Conservation (phyloP, 805 yeast genomes). For the Candida pseudoglaebosa region DNA sequence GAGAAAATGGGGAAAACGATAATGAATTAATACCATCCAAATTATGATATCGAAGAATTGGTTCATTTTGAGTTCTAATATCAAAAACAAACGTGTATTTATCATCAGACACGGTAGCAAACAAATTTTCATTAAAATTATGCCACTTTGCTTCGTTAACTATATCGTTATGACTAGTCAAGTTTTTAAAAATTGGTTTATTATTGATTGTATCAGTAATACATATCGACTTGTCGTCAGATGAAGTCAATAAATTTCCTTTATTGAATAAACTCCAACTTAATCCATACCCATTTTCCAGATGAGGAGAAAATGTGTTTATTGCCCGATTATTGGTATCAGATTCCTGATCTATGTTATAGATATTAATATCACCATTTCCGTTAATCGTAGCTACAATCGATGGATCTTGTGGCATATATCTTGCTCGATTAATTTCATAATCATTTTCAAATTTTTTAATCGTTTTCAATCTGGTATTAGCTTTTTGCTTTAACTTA, state of each 20-base stretch:
- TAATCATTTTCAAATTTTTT: conserved; percentile 56
- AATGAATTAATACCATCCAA: conserved; percentile 51
- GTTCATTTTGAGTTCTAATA: conserved; percentile 32
- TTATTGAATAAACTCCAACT: conserved; percentile 53
- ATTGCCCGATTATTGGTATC: conserved; percentile 20
- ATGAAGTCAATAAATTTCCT: conserved; percentile 54
- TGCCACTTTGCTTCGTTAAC: conserved; percentile 82
- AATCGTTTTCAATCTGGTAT: conserved; percentile 55
- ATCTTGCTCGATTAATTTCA: conserved; percentile 74
- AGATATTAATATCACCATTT: conserved; percentile 55
- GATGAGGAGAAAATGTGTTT: conserved; percentile 46
- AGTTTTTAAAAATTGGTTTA: conserved; percentile 9
- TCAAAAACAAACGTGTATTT: conserved; percentile 53
- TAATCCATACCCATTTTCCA: conserved; percentile 70
- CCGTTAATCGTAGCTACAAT: conserved; percentile 68
- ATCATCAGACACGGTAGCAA: conserved; percentile 78
- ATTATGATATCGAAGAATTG: conserved; percentile 22
- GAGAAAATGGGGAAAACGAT: conserved; percentile 60
- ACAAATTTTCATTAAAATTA: conserved; percentile 41
- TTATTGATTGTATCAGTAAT: conserved; percentile 48
- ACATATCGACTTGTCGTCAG: conserved; percentile 65
- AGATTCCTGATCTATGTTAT: conserved; percentile 31
- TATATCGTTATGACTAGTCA: conserved; percentile 44
- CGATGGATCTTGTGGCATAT: conserved; percentile 57
- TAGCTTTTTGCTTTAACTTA: conserved; percentile 28